Evolutionary conservation across 441 rosid species (phyloP), one percentile per base, ranked within the genome.

Genomic region (Omphalea diandra): DNA sequence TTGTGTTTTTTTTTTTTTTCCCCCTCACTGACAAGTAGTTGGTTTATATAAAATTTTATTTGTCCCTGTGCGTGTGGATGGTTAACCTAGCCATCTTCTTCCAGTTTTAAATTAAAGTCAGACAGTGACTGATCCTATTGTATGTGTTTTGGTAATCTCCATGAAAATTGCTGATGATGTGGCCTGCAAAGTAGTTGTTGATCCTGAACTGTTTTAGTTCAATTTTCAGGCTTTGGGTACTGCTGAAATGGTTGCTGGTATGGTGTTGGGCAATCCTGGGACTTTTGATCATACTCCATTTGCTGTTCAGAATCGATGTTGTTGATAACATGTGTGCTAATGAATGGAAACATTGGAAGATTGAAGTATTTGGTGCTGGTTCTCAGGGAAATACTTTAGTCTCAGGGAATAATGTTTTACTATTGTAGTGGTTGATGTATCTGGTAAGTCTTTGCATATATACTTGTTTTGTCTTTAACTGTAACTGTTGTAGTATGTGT

Each of bases 171-270:
- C 60, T 29, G 43, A 31, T 58, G 22, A 47, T 12, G 3, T 31
- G n/a, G 12, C 50, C 47, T 35, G 20, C 32, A 27, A 63, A 47
- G 8, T 6, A 49, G 31, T 63, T 0, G 33, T 63, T 66, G 20
- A 53, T n/a, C n/a, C n/a, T n/a, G n/a, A n/a, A n/a, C 14, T 60
- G 27, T 59, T 77, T 65, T 68, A 43, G 72, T 70, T 63, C 62
- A 55, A 67, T 62, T 73, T 80, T 52, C 86, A 90, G 97, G 97
- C 98, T 71, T 78, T 88, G 73, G 97, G 91, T 43, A 94, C 98
- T 60, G 97, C 97, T 18, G 97, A 94, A 81, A 85, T 94, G 94
- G 85, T 91, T 70, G 80, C 79, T 63, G 91, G 87, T 74, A 87
- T 91, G 88, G 88, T 94, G 55, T 52, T 87, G 72, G 85, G 85